These are phyloP conservation scores for Rhododendron simsii DNA, from an alignment of 148 eudicot genomes.

Conservation along the genomic window DNA sequence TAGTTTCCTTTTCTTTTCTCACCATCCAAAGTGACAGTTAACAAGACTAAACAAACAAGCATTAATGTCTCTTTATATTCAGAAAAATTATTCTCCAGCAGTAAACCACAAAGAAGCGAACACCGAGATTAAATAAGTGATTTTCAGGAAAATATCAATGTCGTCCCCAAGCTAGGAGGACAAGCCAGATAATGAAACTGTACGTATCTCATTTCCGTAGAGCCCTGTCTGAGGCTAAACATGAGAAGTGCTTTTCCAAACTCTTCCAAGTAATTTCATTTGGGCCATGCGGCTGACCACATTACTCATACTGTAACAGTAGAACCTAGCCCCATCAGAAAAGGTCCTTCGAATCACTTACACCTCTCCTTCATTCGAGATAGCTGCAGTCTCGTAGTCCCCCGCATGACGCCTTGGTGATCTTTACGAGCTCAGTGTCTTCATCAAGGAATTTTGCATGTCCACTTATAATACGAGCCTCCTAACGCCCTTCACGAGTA, in stretches of 20 bases:
- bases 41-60: no score
- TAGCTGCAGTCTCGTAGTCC: constrained; percentile 85
- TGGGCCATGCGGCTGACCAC: constrained; percentile 26
- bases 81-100: no score
- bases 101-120: not conserved
- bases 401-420: constrained; percentile 74
- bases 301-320: no score
- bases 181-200: not conserved
- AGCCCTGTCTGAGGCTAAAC: not conserved
- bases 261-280: constrained; percentile 17
- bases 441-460: constrained; percentile 87
- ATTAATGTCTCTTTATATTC: no score
- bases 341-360: no score
- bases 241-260: constrained; percentile 4
- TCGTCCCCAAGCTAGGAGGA: not conserved
- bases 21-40: no score
- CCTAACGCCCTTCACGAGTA: constrained; percentile 86
- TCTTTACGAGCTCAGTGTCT: constrained; percentile 85
- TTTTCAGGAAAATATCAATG: not conserved
- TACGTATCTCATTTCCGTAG: constrained; percentile 1
- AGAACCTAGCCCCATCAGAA: no score
- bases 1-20: no score
- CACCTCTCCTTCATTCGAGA: no score
- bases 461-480: constrained; percentile 65
- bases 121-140: not conserved